Base-by-base conservation (phyloP, 371 early-diverging fungal species). In the Mortierella sp. region DNA sequence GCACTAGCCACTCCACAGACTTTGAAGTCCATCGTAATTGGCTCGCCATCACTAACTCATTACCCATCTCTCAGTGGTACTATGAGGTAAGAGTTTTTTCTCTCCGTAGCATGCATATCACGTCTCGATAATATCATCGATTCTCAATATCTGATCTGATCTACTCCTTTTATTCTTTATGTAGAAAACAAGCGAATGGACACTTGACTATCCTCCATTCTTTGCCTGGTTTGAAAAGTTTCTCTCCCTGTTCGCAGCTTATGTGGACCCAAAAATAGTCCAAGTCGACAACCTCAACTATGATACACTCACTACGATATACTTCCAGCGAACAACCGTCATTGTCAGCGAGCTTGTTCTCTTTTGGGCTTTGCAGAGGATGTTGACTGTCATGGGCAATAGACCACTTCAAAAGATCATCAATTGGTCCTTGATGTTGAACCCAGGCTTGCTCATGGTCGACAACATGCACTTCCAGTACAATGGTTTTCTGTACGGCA, bases 1-100 rank as follows among this genome's bases (percentile, higher is more conserved):
- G 28, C 30, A 20, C 30, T 78, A 94, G 95, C 84, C 90, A 90
- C 70, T 98, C 98, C 40, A 98, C 99, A 18, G 99, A 98, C 87
- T 98, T 98, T 89, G 99, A 98, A 84, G 99, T 98, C 5, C 99
- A 98, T 86, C 90, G 99, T 66, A 97, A 98, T 86, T 98, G 99
- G 99, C 89, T 98, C 30, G 98, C 98, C 43, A 94, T 98, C 68
- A 98, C 99, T 6, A 86, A 92, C 72, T 90, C 90, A 60, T 86
- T 96, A 26, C 96, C 98, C 3, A 81, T 96, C 30, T 79, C 84
- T 14, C 62, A 92, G 68, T 98, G 99, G 99, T 98, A 98, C 77
- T 87, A 86, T 75, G 97, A 97, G 86, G 94, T 94, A 86, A 14
- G 37, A 12, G n/a, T 45, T 52, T 30, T 54, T 37, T 20, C 20